phyloP scores from a whole-genome alignment of 202 grass and related monocot genomes.

The Bolboschoenoplectus hybrid region DNA sequence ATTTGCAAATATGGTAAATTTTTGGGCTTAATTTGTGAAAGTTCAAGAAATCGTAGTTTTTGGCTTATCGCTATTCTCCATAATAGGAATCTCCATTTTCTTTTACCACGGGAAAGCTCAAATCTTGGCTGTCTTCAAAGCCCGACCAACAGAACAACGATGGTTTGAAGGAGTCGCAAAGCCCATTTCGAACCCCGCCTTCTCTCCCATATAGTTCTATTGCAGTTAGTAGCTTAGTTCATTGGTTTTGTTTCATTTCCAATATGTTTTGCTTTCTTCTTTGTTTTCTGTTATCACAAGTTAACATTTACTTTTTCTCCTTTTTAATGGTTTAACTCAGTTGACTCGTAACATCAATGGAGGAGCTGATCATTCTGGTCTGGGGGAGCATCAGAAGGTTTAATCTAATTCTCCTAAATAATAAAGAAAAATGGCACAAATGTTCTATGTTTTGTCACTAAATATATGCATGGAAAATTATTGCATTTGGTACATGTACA shows the following conservation, averaged over 20 bases:
- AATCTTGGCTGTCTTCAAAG: slow-evolving; percentile 73
- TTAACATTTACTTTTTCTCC: slow-evolving; percentile 37
- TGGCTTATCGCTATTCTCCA: neutral
- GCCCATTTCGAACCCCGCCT: slow-evolving; percentile 80
- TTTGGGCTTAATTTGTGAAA: neutral
- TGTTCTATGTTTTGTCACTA: neutral
- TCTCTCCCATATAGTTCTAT: slow-evolving; percentile 64
- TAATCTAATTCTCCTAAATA: slow-evolving; percentile 33
- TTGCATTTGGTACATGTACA: slow-evolving; percentile 37
- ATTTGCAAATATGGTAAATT: neutral
- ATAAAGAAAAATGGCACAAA: slow-evolving; percentile 4
- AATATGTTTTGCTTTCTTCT: neutral
- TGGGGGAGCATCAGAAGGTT: slow-evolving; percentile 78
- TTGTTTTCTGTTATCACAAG: slow-evolving; percentile 16
- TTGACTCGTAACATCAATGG: slow-evolving; percentile 43
- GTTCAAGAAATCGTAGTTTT: slow-evolving; percentile 8
- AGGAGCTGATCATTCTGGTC: slow-evolving; percentile 49
- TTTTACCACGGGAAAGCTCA: slow-evolving; percentile 47
- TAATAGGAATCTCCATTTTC: slow-evolving; percentile 55
- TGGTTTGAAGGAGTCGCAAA: slow-evolving; percentile 50
- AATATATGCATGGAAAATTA: slow-evolving; percentile 33
- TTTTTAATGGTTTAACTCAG: slow-evolving; percentile 38
- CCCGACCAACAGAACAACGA: slow-evolving; percentile 48
- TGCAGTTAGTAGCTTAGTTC: slow-evolving; percentile 47
- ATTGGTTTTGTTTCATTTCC: neutral